A percentile compares a stretch with the other conserved stretches of the same genome.
These are phyloP conservation scores for Zygosaccharomyces lentus DNA, from an alignment of 805 yeast species.

Conservation along the genomic window DNA sequence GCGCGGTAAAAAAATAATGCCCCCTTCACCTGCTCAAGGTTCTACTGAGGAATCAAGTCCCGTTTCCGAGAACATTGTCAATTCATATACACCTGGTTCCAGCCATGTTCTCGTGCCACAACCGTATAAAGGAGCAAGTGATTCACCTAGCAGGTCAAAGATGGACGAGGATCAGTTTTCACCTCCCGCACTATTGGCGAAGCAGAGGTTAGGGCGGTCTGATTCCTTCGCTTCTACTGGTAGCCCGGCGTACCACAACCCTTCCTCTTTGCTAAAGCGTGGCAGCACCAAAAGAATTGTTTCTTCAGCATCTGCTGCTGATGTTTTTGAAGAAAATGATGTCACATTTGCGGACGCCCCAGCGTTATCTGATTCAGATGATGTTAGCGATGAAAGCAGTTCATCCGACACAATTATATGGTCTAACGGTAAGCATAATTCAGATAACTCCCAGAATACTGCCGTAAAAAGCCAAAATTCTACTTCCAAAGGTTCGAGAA, in stretches of 20 bases:
- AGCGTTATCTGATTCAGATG: slow-evolving; percentile 47
- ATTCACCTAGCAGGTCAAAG: slow-evolving; percentile 10
- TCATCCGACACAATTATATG: slow-evolving; percentile 28
- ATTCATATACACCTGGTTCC: slow-evolving; percentile 42
- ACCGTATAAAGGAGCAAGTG: slow-evolving; percentile 37
- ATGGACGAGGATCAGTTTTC: slow-evolving; percentile 13
- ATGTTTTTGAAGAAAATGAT: slow-evolving; percentile 64
- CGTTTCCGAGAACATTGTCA: slow-evolving; percentile 25
- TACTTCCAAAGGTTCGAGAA: neutral
- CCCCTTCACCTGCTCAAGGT: slow-evolving; percentile 16
- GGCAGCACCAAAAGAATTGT: slow-evolving; percentile 34
- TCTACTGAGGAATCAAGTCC: slow-evolving; percentile 13
- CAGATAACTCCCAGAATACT: slow-evolving; percentile 2
- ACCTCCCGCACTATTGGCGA: slow-evolving; percentile 12
- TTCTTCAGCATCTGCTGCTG: slow-evolving; percentile 38
- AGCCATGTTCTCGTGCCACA: slow-evolving; percentile 42
- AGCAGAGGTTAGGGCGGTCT: slow-evolving; percentile 22
- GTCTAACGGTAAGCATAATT: slow-evolving; percentile 6
- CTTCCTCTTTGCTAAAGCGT: slow-evolving; percentile 29
- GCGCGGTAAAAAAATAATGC: slow-evolving; percentile 15
- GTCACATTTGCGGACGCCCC: slow-evolving; percentile 78
- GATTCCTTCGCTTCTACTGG: slow-evolving; percentile 20
- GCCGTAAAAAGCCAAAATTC: neutral
- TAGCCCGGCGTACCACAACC: slow-evolving; percentile 20
- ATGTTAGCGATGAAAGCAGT: slow-evolving; percentile 35